Base-by-base conservation (phyloP, 169 alveolate species). In the Plasmodium gallinaceum region DNA sequence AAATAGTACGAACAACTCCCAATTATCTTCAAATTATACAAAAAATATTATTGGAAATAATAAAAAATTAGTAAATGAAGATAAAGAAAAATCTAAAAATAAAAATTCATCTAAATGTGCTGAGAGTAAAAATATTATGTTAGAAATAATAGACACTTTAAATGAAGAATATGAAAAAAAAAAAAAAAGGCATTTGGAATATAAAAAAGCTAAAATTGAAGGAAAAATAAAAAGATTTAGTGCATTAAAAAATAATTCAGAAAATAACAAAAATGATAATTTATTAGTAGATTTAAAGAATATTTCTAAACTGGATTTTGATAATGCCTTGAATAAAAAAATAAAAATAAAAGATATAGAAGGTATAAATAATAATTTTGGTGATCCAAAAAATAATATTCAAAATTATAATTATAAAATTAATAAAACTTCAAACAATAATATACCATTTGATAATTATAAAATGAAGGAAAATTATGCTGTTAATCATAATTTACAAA, bases 161-260 rank as follows among this genome's bases (percentile, higher is more conserved):
- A 83, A 83, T 69, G 74, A 83, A 83, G 91, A 83, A 48, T 58
- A 83, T 48, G 86, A 83, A 26, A 83, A 83, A 54, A 83, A 83
- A 57, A 83, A 83, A 69, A 68, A 69, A 58, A 69, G 91, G 57
- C 91, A 83, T 54, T 62, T 68, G 43, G 91, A 83, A 48, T 83
- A 83, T 83, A 83, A 69, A 57, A 83, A 83, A 62, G 91, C 91
- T 16, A 66, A 83, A 83, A 69, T 83, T 5, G 91, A 83, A 70
- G 91, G 91, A 18, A 83, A 83, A 69, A 69, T 83, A 16, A 83
- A 83, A 83, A 68, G 69, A 46, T 70, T 32, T 42, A 70, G 83
- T 58, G 85, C 91, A 10, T 22, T 68, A 37, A 83, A 83, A 68
- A 83, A 83, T 69, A 83, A 24, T 16, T 20, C 66, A n/a, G 91